phyloP scores from a whole-genome alignment of 2,329 filamentous ascomycete genomes.

The Colletotrichum agaves region DNA sequence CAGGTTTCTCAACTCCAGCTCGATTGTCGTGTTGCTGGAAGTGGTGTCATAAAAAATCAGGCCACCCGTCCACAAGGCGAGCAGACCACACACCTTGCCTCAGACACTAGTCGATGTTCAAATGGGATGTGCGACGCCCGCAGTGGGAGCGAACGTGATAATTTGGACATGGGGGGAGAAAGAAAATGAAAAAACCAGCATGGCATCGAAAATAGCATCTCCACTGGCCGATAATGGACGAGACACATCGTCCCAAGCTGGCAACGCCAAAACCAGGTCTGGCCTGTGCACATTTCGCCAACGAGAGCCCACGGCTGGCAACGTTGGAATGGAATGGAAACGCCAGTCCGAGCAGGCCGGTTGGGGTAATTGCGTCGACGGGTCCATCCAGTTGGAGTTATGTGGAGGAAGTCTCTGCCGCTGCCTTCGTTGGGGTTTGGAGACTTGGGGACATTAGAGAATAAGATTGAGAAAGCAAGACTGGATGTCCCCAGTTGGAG shows the following conservation, averaged over 20 bases:
- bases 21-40: background rate
- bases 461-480: background rate
- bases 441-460: background rate
- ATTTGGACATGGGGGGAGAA: background rate
- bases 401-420: too few species aligned
- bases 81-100: background rate
- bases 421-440: too few species aligned
- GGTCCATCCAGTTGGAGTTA: background rate
- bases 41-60: conserved; percentile 5
- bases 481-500: background rate
- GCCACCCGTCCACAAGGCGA: conserved; percentile 11
- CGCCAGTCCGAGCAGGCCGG: too few species aligned
- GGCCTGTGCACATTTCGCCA: too few species aligned
- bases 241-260: background rate
- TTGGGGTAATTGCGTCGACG: background rate
- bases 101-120: conserved; percentile 13
- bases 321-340: too few species aligned
- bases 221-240: conserved; percentile 6
- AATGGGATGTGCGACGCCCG: conserved; percentile 7
- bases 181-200: background rate
- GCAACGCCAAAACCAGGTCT: too few species aligned
- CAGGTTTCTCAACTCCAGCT: background rate
- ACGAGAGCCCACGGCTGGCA: too few species aligned
- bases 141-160: background rate
- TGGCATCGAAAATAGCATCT: conserved; percentile 2